Percentiles rank a stretch among this genome's conserved stretches.
Conservation (phyloP, 257 asterid species). For the Hygrophila difformis region DNA sequence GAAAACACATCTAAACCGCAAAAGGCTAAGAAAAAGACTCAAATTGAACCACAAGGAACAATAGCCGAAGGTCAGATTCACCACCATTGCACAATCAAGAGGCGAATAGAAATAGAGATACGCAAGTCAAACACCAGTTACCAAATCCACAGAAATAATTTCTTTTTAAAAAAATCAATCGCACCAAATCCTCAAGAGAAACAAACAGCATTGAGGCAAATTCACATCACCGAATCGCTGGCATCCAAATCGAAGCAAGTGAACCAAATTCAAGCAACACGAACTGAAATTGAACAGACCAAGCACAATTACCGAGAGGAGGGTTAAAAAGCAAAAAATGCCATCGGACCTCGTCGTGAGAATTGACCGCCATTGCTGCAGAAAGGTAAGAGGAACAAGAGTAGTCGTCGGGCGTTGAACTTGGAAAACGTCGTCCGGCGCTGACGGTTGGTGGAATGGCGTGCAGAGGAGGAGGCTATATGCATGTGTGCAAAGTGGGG, state of each 20-base stretch:
- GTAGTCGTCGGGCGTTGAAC: conserved; percentile 9
- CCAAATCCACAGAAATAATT: too few species aligned
- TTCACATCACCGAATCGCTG: not conserved
- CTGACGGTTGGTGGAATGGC: conserved; percentile 15
- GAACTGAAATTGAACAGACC: too few species aligned
- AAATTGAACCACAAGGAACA: too few species aligned
- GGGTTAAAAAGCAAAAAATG: conserved; percentile 10
- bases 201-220: conserved; percentile 14
- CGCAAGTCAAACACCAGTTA: too few species aligned
- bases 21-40: too few species aligned
- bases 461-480: not conserved
- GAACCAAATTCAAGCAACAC: too few species aligned
- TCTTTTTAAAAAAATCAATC: too few species aligned
- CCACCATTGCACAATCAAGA: too few species aligned
- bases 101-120: too few species aligned
- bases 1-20: too few species aligned
- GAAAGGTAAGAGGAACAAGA: not conserved
- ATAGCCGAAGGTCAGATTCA: too few species aligned
- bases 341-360: conserved; percentile 31
- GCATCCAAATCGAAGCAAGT: conserved; percentile 5
- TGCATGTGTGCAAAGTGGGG: conserved; percentile 12
- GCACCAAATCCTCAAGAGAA: conserved; percentile 19
- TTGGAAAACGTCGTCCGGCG: not conserved
- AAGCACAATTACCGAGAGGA: not conserved
- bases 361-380: conserved; percentile 43